A percentile compares a stretch with the other conserved stretches of the same genome.
Conservation (phyloP, 1,139 yeast species). For the Suhomyces wounanorum region DNA sequence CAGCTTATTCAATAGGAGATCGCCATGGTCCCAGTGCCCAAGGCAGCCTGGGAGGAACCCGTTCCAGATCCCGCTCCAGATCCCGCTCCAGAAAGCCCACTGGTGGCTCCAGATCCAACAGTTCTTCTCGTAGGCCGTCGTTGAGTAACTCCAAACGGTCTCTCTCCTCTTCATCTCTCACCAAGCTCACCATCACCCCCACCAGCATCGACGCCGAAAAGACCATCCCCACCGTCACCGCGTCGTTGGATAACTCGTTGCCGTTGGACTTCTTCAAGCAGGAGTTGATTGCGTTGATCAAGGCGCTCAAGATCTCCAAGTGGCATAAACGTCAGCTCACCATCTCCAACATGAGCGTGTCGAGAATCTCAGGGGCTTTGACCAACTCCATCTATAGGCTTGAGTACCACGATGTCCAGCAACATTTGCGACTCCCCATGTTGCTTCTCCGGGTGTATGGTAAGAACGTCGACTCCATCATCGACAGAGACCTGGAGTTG, state of each 20-base stretch:
- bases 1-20: slow-evolving; percentile 10
- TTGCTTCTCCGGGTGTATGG: slow-evolving; percentile 84
- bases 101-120: slow-evolving; percentile 37
- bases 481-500: slow-evolving; percentile 83
- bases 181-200: slow-evolving; percentile 21
- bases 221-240: slow-evolving; percentile 42
- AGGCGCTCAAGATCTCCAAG: slow-evolving; percentile 66
- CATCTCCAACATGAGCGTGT: slow-evolving; percentile 48
- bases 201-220: slow-evolving; percentile 33
- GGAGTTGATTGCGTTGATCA: slow-evolving; percentile 69
- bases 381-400: slow-evolving; percentile 87
- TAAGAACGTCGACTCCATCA: slow-evolving; percentile 82
- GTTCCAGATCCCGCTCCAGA: slow-evolving; percentile 30
- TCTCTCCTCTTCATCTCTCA: slow-evolving; percentile 25
- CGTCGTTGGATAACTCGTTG: slow-evolving; percentile 64
- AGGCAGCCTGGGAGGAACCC: not conserved
- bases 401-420: slow-evolving; percentile 37
- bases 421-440: slow-evolving; percentile 35
- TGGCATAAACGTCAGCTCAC: slow-evolving; percentile 62
- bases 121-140: slow-evolving; percentile 42
- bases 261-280: slow-evolving; percentile 85
- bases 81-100: slow-evolving; percentile 40
- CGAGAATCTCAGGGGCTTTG: slow-evolving; percentile 84
- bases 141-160: slow-evolving; percentile 28
- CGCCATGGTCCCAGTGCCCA: slow-evolving; percentile 3